A percentile compares a stretch with the other conserved stretches of the same genome.
Evolutionary conservation across 2,329 filamentous ascomycete genomes (phyloP).

Genomic region (Cladosporium sp.): DNA sequence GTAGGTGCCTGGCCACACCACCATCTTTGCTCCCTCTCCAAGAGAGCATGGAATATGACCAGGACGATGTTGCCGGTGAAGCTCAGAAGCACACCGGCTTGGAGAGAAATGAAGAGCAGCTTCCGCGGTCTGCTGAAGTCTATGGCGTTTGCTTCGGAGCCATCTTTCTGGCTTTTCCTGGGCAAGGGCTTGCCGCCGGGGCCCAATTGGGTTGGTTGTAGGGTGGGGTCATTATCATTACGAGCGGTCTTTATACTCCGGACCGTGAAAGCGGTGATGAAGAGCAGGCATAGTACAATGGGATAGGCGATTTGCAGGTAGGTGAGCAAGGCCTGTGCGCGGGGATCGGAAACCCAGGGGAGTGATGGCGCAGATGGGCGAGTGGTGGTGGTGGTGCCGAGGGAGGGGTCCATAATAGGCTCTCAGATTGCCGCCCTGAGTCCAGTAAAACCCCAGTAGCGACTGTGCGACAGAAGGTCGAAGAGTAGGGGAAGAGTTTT

Average conservation of each 20-base stretch:
- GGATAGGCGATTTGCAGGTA: conserved; percentile 58
- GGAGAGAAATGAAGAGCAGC: conserved; percentile 70
- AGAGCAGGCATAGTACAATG: conserved; percentile 60
- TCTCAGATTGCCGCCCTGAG: background rate
- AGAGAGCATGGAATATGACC: conserved; percentile 70
- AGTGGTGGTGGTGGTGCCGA: conserved; percentile 1
- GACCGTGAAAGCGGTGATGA: conserved; percentile 57
- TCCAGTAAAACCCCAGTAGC: conserved; percentile 8
- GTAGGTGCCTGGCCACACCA: conserved; percentile 78
- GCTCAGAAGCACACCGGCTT: conserved; percentile 65
- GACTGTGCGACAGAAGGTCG: conserved; percentile 14
- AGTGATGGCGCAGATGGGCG: conserved; percentile 13
- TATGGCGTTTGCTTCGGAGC: conserved; percentile 40
- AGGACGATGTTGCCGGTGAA: conserved; percentile 72
- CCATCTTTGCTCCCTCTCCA: conserved; percentile 62
- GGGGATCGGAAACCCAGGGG: conserved; percentile 35
- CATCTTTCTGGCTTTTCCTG: conserved; percentile 51
- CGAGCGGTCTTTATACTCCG: conserved; percentile 55
- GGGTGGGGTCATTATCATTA: conserved; percentile 38
- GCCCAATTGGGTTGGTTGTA: conserved; percentile 53
- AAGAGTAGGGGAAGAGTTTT: conserved; percentile 4
- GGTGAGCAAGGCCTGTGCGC: conserved; percentile 41
- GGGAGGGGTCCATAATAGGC: conserved; percentile 10
- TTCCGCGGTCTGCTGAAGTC: conserved; percentile 65
- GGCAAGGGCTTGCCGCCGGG: conserved; percentile 86